phyloP scores from a whole-genome alignment of 2,329 filamentous ascomycete genomes.

The Pseudophaeomoniella oleicola region DNA sequence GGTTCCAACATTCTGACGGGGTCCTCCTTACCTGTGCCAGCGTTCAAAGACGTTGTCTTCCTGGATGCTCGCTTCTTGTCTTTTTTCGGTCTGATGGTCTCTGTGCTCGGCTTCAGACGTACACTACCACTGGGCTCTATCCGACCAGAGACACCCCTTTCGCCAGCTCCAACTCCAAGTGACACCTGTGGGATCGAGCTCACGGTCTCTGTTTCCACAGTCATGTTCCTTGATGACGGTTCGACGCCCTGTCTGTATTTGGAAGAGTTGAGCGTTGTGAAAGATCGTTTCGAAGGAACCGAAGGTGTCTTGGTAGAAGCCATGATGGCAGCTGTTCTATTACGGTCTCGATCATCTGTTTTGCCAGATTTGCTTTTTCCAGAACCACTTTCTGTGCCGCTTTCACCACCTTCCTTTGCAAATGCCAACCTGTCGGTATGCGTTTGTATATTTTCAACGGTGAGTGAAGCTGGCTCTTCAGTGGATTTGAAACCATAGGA shows the following conservation, averaged over 20 bases:
- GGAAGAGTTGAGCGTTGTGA: conserved; percentile 45
- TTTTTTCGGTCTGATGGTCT: conserved; percentile 89
- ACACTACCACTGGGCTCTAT: conserved; percentile 57
- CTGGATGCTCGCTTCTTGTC: conserved; percentile 70
- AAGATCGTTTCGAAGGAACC: conserved; percentile 51
- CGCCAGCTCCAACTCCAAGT: conserved; percentile 46
- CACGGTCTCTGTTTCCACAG: conserved; percentile 93
- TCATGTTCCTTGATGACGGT: conserved; percentile 71
- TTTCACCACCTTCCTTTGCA: conserved; percentile 44
- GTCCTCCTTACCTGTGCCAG: conserved; percentile 11
- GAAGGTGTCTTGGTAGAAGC: conserved; percentile 30
- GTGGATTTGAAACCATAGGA: background rate
- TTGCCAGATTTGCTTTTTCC: conserved; percentile 21
- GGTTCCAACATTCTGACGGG: background rate
- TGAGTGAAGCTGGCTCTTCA: background rate
- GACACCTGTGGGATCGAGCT: conserved; percentile 76
- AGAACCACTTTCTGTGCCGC: conserved; percentile 38
- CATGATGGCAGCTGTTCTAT: conserved; percentile 20
- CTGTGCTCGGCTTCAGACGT: conserved; percentile 76
- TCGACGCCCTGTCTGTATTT: conserved; percentile 59
- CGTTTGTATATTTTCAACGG: conserved; percentile 10
- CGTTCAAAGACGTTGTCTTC: conserved; percentile 48
- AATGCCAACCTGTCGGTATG: conserved; percentile 13
- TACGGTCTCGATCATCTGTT: conserved; percentile 16
- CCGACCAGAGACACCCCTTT: conserved; percentile 41